Conservation (phyloP, 768 basidiomycete species). For the Mycena sanguinolenta region DNA sequence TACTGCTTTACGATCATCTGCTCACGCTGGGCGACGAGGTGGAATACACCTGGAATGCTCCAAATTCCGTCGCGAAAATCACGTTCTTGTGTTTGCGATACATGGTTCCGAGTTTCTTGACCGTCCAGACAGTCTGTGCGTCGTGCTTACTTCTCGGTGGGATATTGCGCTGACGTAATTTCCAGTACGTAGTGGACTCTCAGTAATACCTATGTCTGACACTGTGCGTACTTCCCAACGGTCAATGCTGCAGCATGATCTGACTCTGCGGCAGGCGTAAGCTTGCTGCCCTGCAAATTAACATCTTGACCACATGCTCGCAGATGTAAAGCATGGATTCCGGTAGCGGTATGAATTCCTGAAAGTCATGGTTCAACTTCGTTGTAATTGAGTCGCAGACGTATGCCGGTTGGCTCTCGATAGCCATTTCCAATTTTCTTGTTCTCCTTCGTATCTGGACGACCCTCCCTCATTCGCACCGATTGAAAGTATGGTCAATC, state of each 20-base stretch:
- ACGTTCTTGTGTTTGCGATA: conserved; percentile 1
- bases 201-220: not conserved
- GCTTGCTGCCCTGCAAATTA: not conserved
- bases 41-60: not conserved
- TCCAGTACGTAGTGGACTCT: conserved; percentile 5
- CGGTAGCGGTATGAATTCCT: not conserved
- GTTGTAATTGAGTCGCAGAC: not conserved
- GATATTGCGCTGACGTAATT: not conserved
- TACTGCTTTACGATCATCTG: conserved; percentile 3
- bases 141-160: not conserved
- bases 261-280: not conserved
- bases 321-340: conserved; percentile 27
- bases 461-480: conserved; percentile 42
- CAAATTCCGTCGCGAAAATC: not conserved
- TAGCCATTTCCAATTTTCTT: conserved; percentile 36
- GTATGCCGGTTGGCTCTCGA: conserved; percentile 23
- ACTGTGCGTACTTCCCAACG: not conserved
- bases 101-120: conserved; percentile 1
- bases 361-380: no score
- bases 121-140: not conserved
- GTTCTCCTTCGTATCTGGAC: conserved; percentile 50
- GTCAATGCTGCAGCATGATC: not conserved
- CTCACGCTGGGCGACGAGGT: conserved; percentile 13
- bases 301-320: not conserved
- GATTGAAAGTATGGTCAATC: conserved; percentile 40